Percentiles rank a stretch among this genome's conserved stretches.
phyloP scores from a whole-genome alignment of 1,284 basidiomycete species.

The Rhizoctonia solani region DNA sequence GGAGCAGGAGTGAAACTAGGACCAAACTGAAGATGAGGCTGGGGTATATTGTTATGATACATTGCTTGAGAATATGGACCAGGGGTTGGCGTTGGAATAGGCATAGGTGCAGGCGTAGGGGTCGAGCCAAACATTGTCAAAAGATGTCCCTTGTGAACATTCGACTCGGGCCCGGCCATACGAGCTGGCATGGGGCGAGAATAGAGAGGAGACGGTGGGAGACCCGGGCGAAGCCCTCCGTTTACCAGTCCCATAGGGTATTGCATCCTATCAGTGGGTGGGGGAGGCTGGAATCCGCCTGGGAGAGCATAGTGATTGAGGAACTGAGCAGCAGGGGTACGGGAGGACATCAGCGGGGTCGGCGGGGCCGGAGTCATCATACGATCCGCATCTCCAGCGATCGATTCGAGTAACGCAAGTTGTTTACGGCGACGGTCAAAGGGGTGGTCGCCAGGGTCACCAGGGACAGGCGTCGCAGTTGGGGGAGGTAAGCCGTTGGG shows the following conservation, averaged over 20 bases:
- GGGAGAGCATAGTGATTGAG: conserved; percentile 17
- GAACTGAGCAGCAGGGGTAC: conserved; percentile 28
- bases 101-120: conserved; percentile 6
- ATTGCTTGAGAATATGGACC: conserved; percentile 18
- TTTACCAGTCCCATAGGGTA: conserved; percentile 1
- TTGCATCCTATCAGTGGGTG: conserved; percentile 16
- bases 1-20: conserved; percentile 4
- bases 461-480: conserved; percentile 11
- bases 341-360: conserved; percentile 25
- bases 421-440: conserved; percentile 59
- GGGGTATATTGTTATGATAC: conserved; percentile 26
- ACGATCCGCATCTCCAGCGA: conserved; percentile 58
- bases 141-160: conserved; percentile 60
- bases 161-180: conserved; percentile 47
- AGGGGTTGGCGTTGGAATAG: conserved; percentile 7
- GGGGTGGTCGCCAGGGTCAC: neutral
- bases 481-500: neutral
- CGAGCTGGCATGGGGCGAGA: conserved; percentile 38
- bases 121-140: conserved; percentile 49
- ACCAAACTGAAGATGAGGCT: neutral
- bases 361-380: conserved; percentile 16
- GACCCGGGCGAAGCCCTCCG: conserved; percentile 34
- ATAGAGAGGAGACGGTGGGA: conserved; percentile 40
- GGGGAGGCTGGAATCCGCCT: conserved; percentile 9
- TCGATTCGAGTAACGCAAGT: conserved; percentile 70